Conservation (phyloP, 2,329 filamentous ascomycete genomes). For the Fusarium sp. region DNA sequence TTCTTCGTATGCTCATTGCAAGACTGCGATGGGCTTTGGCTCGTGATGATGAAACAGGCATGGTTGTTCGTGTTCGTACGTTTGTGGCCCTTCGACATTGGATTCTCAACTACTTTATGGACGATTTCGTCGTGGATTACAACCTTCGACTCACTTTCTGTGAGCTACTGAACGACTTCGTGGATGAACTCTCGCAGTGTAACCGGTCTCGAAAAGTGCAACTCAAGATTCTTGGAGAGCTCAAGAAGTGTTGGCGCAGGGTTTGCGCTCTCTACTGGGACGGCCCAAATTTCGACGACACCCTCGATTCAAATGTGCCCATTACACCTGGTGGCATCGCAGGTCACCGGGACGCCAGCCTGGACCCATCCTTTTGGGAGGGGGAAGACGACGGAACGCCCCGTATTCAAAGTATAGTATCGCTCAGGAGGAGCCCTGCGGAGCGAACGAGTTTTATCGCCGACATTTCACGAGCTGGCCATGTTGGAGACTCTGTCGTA, state of each 20-base stretch:
- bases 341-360: conserved; percentile 69
- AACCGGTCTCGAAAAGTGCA: conserved; percentile 65
- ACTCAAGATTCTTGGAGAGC: conserved; percentile 89
- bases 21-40: conserved; percentile 89
- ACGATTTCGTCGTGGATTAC: conserved; percentile 89
- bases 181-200: conserved; percentile 67
- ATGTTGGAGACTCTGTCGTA: conserved; percentile 63
- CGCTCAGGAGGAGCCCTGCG: conserved; percentile 45
- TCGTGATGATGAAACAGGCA: conserved; percentile 85
- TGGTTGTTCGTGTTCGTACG: conserved; percentile 94
- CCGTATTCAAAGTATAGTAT: conserved; percentile 60
- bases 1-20: conserved; percentile 87
- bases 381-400: conserved; percentile 60
- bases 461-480: conserved; percentile 63
- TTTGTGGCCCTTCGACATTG: conserved; percentile 97
- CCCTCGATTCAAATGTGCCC: conserved; percentile 73
- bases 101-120: conserved; percentile 97
- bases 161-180: conserved; percentile 79
- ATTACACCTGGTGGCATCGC: conserved; percentile 83
- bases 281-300: conserved; percentile 74
- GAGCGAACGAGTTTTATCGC: conserved; percentile 60
- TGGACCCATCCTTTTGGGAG: conserved; percentile 71
- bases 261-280: conserved; percentile 95
- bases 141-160: conserved; percentile 84
- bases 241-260: conserved; percentile 97